Evolutionary conservation across 2,329 filamentous ascomycete species (phyloP), one percentile per base, ranked within the genome.

Genomic region (Colletotrichum chlorophyti): DNA sequence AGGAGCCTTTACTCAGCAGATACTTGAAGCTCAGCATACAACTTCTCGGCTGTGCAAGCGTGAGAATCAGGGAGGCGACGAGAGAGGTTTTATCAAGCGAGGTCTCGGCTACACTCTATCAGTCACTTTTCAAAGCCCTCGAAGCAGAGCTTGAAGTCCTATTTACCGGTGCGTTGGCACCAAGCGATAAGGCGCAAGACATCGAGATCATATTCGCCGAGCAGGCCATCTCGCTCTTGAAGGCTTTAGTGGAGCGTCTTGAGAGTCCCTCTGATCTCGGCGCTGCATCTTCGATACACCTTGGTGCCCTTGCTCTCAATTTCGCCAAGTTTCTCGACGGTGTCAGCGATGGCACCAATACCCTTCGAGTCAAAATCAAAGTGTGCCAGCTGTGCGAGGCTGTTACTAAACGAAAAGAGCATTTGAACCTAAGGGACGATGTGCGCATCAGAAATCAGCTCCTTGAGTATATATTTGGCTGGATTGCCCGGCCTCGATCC

Each of bases 391-490:
- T 90, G 7, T 88, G 83, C 58, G 87, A 90, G 64, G 81, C 82
- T 4, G 82, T 90, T 29, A 87, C 83, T 11, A 83, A 82, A 69
- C 82, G 86, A 63, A 90, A 89, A 65, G 87, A 90, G 65, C 82
- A 89, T 47, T 73, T 90, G 37, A 90, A 89, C 64, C 74, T 90
- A 10, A 80, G 87, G 47, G 86, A 90, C 64, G 87, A 90, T 68
- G 84, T 90, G 34, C 82, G 86, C 24, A 87, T 89, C 65, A 77
- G 87, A 50, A 90, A 90, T 62, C 86, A 89, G 65, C 74, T 90
- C 12, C 75, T 90, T 10, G 87, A 89, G 67, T 85, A 86, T 57
- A 84, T 89, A 31, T 88, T 88, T 61, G 80, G 84, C 58, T 90
- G 87, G 87, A 88, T 90, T 64, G 82, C 85, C 23, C 79, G 86